phyloP scores from a whole-genome alignment of 2,329 filamentous ascomycete genomes.

The Pezicula neosporulosa region DNA sequence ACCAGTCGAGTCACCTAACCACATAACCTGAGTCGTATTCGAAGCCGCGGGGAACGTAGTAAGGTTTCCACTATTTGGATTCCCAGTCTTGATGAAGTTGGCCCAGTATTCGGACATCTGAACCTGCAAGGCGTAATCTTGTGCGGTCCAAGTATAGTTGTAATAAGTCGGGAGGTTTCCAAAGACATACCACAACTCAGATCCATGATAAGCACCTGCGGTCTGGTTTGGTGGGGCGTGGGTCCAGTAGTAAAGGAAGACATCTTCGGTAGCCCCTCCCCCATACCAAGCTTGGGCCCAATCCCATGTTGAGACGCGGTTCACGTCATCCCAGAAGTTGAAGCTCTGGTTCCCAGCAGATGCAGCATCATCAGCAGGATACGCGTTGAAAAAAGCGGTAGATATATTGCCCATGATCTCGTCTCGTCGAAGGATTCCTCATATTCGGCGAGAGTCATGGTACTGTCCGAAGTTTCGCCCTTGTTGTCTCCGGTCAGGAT shows the following conservation, averaged over 20 bases:
- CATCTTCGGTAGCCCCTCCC: conserved; percentile 18
- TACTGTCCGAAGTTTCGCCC: conserved; percentile 14
- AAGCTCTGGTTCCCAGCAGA: conserved; percentile 16
- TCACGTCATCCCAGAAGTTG: conserved; percentile 19
- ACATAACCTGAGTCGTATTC: conserved; percentile 7
- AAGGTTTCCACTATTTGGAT: conserved; percentile 52
- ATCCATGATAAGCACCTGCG: conserved; percentile 25
- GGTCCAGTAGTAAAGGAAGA: conserved; percentile 25
- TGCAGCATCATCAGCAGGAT: not conserved
- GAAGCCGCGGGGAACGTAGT: conserved; percentile 10
- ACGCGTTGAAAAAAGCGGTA: not conserved
- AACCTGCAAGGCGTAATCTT: conserved; percentile 23
- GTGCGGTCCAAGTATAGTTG: conserved; percentile 17
- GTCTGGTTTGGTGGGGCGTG: conserved; percentile 17
- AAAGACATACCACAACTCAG: conserved; percentile 27
- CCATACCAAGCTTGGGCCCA: conserved; percentile 23
- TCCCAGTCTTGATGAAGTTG: conserved; percentile 62
- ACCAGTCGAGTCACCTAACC: conserved; percentile 7
- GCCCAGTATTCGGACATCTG: conserved; percentile 65
- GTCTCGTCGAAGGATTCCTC: not conserved
- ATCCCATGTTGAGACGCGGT: conserved; percentile 19
- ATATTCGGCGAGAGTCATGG: not conserved
- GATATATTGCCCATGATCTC: not conserved
- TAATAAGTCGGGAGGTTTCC: conserved; percentile 22
- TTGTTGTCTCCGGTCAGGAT: conserved; percentile 27